Conservation (phyloP, 169 alveolate species). For the Babesia gibsoni region DNA sequence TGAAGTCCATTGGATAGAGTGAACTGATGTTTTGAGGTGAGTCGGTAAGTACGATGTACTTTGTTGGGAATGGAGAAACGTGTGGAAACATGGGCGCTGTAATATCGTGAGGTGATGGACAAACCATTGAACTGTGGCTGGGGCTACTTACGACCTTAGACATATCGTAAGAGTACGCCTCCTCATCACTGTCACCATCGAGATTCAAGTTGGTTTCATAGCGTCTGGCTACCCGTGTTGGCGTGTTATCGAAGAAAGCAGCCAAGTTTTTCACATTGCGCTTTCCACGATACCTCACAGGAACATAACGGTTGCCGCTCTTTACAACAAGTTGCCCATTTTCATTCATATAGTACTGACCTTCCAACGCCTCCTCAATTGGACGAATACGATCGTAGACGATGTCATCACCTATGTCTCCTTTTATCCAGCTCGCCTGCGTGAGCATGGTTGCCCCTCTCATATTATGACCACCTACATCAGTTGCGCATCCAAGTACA, state of each 20-base stretch:
- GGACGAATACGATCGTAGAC: constrained; percentile 8
- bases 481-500: neutral
- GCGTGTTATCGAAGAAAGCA: constrained; percentile 11
- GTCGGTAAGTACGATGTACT: neutral
- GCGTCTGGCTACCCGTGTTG: neutral
- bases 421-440: neutral
- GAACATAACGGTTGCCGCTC: constrained; percentile 30
- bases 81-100: neutral
- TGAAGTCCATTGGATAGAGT: too few species aligned
- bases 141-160: constrained; percentile 3
- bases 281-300: constrained; percentile 24
- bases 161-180: neutral
- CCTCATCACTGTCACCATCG: neutral
- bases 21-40: too few species aligned
- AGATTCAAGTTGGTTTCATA: neutral
- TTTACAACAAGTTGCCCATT: constrained; percentile 27
- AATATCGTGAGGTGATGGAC: neutral
- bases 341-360: constrained; percentile 28
- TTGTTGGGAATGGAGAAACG: neutral
- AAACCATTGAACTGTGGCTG: neutral
- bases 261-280: constrained; percentile 36
- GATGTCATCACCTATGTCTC: neutral
- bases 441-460: neutral
- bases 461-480: neutral
- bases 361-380: constrained; percentile 17